phyloP scores from a whole-genome alignment of 352 stramenopile species.

The Globisporangium nagaii region DNA sequence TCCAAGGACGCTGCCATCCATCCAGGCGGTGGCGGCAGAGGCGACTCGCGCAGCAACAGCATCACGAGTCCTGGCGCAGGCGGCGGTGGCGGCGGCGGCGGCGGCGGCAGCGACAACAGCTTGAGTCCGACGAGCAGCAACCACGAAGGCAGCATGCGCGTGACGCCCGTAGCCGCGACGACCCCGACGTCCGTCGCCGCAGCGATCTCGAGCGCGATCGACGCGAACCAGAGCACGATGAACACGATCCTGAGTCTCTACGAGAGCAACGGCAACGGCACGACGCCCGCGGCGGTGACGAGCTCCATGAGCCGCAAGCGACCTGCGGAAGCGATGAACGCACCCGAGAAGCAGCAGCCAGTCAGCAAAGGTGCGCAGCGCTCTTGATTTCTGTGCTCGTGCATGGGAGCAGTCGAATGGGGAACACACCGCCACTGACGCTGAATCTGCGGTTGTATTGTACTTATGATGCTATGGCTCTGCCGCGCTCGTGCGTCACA shows the following conservation, averaged over 20 bases:
- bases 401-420: no score
- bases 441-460: no score
- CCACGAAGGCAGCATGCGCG: not conserved
- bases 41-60: conserved; percentile 5
- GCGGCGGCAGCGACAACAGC: conserved; percentile 1
- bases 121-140: conserved; percentile 15
- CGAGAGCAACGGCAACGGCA: conserved; percentile 14
- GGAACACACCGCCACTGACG: no score
- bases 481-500: not conserved
- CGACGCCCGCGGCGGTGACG: not conserved
- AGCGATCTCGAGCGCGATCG: conserved; percentile 5
- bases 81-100: not conserved
- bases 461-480: not conserved
- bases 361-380: conserved; percentile 27
- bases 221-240: conserved; percentile 10
- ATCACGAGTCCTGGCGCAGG: conserved; percentile 1
- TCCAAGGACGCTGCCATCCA: conserved; percentile 14
- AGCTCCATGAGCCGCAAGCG: conserved; percentile 30
- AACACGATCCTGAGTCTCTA: conserved; percentile 11
- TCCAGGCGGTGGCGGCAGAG: not conserved
- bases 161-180: not conserved
- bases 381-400: no score
- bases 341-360: conserved; percentile 3
- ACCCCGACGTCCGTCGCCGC: not conserved
- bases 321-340: conserved; percentile 30